A percentile compares a stretch with the other conserved stretches of the same genome.
phyloP scores from a whole-genome alignment of 768 basidiomycete genomes.

The Rhizopogon vinicolor region DNA sequence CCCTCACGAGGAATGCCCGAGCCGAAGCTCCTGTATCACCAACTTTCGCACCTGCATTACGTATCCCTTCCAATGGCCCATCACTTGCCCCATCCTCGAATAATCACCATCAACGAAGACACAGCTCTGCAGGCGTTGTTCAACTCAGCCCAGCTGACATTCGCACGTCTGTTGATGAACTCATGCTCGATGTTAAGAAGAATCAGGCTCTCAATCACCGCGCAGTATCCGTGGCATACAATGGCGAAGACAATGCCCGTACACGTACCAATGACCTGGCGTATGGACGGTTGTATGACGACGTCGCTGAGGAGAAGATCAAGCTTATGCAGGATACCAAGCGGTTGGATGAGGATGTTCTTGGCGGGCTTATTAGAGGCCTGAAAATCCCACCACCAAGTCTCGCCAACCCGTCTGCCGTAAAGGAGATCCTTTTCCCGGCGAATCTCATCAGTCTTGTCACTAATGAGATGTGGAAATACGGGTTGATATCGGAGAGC shows the following conservation, averaged over 20 bases:
- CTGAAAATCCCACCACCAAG: conserved; percentile 92
- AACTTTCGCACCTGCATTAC: conserved; percentile 78
- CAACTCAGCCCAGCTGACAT: conserved; percentile 53
- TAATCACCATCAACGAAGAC: conserved; percentile 73
- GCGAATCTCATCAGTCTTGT: conserved; percentile 96
- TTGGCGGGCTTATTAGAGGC: conserved; percentile 84
- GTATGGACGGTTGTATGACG: conserved; percentile 74
- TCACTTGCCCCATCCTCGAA: conserved; percentile 31
- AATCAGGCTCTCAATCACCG: conserved; percentile 70
- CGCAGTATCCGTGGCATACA: conserved; percentile 85
- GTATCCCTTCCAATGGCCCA: conserved; percentile 45
- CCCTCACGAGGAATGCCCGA: conserved; percentile 70
- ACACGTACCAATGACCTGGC: conserved; percentile 62
- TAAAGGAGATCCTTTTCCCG: conserved; percentile 98
- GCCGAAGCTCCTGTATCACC: conserved; percentile 76
- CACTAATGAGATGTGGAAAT: conserved; percentile 99
- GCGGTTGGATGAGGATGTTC: conserved; percentile 88
- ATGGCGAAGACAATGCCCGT: conserved; percentile 72
- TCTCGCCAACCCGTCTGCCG: conserved; percentile 84
- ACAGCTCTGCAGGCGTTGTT: conserved; percentile 83
- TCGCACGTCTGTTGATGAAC: conserved; percentile 74
- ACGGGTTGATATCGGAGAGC: conserved; percentile 93
- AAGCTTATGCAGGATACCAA: conserved; percentile 87
- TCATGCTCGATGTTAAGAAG: conserved; percentile 70
- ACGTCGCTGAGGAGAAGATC: conserved; percentile 94